Conservation (phyloP, 2,329 filamentous ascomycete genomes). For the Nothophaeocryptopus gaeumannii region DNA sequence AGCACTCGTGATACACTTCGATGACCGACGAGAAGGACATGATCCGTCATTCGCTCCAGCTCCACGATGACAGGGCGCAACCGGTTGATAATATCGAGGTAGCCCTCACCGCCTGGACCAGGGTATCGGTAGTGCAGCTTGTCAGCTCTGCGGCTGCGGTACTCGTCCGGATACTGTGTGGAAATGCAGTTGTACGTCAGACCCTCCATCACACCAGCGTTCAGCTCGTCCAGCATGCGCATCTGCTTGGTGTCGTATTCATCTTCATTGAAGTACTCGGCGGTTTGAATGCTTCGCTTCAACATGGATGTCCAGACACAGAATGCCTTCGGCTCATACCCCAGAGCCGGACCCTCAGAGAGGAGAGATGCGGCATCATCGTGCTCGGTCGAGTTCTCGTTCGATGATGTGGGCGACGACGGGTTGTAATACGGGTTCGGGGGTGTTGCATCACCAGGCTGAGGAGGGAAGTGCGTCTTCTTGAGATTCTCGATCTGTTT, state of each 20-base stretch:
- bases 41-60: constrained; percentile 94
- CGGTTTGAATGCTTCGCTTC: constrained; percentile 81
- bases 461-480: constrained; percentile 80
- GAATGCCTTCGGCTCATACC: constrained; percentile 70
- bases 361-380: constrained; percentile 14
- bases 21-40: constrained; percentile 88
- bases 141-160: constrained; percentile 71
- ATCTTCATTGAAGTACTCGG: constrained; percentile 88
- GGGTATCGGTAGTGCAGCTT: constrained; percentile 97
- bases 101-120: constrained; percentile 91
- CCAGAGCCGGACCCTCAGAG: constrained; percentile 33
- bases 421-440: constrained; percentile 82
- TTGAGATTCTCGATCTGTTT: constrained; percentile 76
- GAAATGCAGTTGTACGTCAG: constrained; percentile 92
- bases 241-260: constrained; percentile 89
- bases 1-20: constrained; percentile 88
- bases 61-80: constrained; percentile 94
- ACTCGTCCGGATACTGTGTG: constrained; percentile 75
- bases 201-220: constrained; percentile 88
- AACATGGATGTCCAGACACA: constrained; percentile 99
- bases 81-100: constrained; percentile 94
- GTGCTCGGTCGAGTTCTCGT: constrained; percentile 10
- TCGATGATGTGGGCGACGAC: constrained; percentile 19
- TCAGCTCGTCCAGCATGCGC: constrained; percentile 76
- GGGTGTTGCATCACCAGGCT: constrained; percentile 86